These are phyloP conservation scores for Claviceps cyperi DNA, from an alignment of 2,329 filamentous ascomycete genomes.

Conservation along the genomic window DNA sequence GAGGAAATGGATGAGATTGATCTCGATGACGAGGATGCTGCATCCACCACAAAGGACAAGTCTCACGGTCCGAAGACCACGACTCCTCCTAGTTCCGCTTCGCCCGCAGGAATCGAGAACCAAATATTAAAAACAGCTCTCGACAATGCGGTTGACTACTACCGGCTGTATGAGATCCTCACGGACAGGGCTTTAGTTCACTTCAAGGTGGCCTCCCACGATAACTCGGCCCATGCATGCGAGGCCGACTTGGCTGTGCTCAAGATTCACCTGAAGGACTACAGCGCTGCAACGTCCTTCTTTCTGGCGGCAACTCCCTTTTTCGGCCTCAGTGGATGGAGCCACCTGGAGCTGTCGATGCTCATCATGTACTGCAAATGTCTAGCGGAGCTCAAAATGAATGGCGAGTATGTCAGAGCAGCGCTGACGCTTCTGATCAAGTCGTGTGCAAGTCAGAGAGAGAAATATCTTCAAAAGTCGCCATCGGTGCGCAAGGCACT, in stretches of 20 bases:
- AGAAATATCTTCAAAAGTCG: constrained; percentile 26
- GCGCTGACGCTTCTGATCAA: constrained; percentile 62
- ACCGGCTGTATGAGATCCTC: constrained; percentile 56
- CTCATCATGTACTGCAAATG: constrained; percentile 76
- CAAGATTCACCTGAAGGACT: constrained; percentile 65
- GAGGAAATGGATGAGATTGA: constrained; percentile 43
- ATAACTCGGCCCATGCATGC: constrained; percentile 60
- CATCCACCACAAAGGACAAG: constrained; percentile 6
- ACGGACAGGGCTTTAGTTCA: constrained; percentile 75
- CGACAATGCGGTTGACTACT: constrained; percentile 48
- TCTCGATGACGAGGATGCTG: constrained; percentile 29
- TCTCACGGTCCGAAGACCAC: background rate
- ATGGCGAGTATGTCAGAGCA: constrained; percentile 66
- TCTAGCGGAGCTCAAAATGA: constrained; percentile 58
- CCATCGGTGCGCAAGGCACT: constrained; percentile 6
- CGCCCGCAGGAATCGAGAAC: constrained; percentile 22
- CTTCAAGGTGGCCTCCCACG: constrained; percentile 64
- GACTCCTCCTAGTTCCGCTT: constrained; percentile 6
- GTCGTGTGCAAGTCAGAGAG: constrained; percentile 40
- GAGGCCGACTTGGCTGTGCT: constrained; percentile 77
- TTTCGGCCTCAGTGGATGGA: constrained; percentile 69
- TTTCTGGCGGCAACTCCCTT: constrained; percentile 68
- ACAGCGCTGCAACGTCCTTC: constrained; percentile 55
- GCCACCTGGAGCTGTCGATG: constrained; percentile 65
- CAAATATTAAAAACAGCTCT: constrained; percentile 46